phyloP scores from a whole-genome alignment of 768 basidiomycete species.

The Boletus fagicola region DNA sequence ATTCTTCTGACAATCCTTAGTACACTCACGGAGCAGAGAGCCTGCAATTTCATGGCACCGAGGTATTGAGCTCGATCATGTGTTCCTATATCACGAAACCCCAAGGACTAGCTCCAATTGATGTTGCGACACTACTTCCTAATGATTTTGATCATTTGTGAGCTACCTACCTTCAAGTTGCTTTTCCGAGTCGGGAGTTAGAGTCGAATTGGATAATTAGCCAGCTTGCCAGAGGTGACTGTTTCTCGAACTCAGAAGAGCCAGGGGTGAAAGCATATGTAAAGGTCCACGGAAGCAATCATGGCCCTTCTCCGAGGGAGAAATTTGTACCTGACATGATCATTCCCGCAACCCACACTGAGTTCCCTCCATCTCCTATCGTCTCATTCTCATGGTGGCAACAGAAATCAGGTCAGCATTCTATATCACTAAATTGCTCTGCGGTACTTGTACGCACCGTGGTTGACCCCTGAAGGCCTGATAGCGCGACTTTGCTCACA shows the following conservation, averaged over 20 bases:
- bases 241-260: not conserved
- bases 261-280: not conserved
- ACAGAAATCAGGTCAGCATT: not conserved
- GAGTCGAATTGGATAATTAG: not conserved
- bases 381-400: not conserved
- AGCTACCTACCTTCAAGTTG: not conserved
- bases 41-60: not conserved
- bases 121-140: not conserved
- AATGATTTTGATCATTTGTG: not conserved
- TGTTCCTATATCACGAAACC: not conserved
- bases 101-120: not conserved
- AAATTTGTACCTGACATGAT: not conserved
- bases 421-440: constrained; percentile 46
- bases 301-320: not conserved
- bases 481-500: not conserved
- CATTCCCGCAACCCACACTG: not conserved
- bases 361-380: not conserved
- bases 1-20: constrained; percentile 37
- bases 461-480: not conserved
- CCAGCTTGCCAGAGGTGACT: not conserved
- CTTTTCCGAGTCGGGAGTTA: not conserved
- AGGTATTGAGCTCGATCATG: not conserved
- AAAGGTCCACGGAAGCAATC: not conserved
- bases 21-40: not conserved
- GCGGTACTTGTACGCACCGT: constrained; percentile 58